Base-by-base conservation (phyloP, 495 filamentous ascomycete species). In the Penicillium nucicola region DNA sequence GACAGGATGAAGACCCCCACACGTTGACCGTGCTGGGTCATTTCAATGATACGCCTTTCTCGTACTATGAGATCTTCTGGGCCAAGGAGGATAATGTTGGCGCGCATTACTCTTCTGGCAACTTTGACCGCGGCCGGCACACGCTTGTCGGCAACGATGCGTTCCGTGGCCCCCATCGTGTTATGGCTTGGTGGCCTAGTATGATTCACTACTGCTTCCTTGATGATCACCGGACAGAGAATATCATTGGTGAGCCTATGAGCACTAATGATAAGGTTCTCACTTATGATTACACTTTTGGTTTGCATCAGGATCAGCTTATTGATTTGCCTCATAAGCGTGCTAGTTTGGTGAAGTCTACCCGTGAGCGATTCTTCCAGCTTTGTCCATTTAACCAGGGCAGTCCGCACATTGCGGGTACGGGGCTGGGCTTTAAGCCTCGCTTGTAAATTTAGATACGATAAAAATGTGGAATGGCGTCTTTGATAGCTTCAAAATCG, bases 61-160 rank as follows among this genome's bases (percentile, higher is more conserved):
- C 81, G 2, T 85, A 85, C 55, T 84, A 83, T 55, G 82, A 86
- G 66, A 72, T 85, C 9, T 86, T 84, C 63, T 86, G 82, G 83
- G 78, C 75, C 18, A 82, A 83, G 74, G 83, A 85, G 58, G 78
- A 86, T 55, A 70, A 73, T 39, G 70, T 83, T 14, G 81, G 82
- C 41, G 79, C 80, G 6, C 81, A 84, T 67, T 84, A 84, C 67
- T 56, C 66, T 28, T 74, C 81, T 4, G 67, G 66, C 22, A 75
- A 81, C 61, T 84, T 72, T 52, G 83, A 86, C 58, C 82, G 83
- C 11, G 83, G 83, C 1, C 78, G 83, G 4, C 82, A 85, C 67
- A 81, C 78, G 13, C 75, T 86, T 17, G 82, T 86, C 1, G 83
- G 82, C 35, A 80, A 85, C 55, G 71, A 77, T 43, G 69, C 69